Evolutionary conservation across 1,284 basidiomycete species (phyloP).

Genomic region (Fomes fomentarius): DNA sequence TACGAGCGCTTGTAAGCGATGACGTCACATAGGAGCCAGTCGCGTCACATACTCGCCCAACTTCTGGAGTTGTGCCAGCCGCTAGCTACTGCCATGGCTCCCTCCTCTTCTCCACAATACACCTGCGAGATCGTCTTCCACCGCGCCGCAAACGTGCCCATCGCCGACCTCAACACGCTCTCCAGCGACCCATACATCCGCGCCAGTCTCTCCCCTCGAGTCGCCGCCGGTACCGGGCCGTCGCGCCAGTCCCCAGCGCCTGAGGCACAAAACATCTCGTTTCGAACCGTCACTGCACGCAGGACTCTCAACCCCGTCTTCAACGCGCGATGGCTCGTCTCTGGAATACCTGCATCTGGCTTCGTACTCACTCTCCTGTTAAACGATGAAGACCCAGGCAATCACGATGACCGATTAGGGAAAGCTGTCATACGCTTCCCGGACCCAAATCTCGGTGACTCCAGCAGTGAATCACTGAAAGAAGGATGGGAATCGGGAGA

Average conservation of each 20-base stretch:
- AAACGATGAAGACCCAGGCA: slow-evolving; percentile 46
- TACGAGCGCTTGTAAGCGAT: no score
- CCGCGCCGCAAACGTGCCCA: slow-evolving; percentile 42
- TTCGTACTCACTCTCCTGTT: slow-evolving; percentile 39
- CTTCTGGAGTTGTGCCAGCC: no score
- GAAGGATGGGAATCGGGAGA: slow-evolving; percentile 29
- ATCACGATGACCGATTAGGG: slow-evolving; percentile 49
- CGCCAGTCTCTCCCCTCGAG: slow-evolving; percentile 29
- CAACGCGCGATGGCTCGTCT: slow-evolving; percentile 45
- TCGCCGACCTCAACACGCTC: slow-evolving; percentile 40
- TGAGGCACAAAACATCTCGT: slow-evolving; percentile 25
- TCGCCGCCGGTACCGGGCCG: background rate
- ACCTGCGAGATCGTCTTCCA: slow-evolving; percentile 46
- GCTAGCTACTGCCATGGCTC: slow-evolving; percentile 4
- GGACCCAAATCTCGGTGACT: slow-evolving; percentile 8
- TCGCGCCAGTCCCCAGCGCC: no score
- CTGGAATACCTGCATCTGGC: slow-evolving; percentile 43
- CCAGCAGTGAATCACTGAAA: slow-evolving; percentile 26
- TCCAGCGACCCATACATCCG: slow-evolving; percentile 47
- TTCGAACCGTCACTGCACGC: slow-evolving; percentile 43
- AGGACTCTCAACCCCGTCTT: slow-evolving; percentile 42
- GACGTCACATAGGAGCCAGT: no score
- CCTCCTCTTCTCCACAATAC: slow-evolving; percentile 27
- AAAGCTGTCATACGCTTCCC: slow-evolving; percentile 34
- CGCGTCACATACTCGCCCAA: no score